phyloP scores from a whole-genome alignment of 768 basidiomycete species.

The Galerina sulciceps region DNA sequence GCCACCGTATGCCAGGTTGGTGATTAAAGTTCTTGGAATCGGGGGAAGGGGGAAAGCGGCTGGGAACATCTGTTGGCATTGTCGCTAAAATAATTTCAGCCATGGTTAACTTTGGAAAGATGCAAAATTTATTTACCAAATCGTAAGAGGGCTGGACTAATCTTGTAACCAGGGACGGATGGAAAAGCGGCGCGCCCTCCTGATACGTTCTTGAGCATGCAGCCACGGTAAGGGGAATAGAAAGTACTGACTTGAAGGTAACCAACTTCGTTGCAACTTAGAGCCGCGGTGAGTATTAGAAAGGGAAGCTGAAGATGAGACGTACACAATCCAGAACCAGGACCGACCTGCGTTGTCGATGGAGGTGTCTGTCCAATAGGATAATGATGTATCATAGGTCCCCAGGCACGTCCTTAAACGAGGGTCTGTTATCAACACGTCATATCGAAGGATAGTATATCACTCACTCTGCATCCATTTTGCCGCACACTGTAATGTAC shows the following conservation, averaged over 20 bases:
- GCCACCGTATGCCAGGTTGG: constrained; percentile 58
- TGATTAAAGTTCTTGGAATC: constrained; percentile 42
- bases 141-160: constrained; percentile 60
- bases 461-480: constrained; percentile 49
- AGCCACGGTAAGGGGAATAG: not conserved
- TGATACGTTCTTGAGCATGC: constrained; percentile 12
- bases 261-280: constrained; percentile 75
- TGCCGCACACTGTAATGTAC: constrained; percentile 52
- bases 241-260: constrained; percentile 45
- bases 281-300: constrained; percentile 1
- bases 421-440: not conserved
- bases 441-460: not conserved
- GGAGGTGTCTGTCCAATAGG: constrained; percentile 56
- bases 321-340: constrained; percentile 75
- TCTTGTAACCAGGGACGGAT: constrained; percentile 55
- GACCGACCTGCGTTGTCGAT: constrained; percentile 63
- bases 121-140: constrained; percentile 37
- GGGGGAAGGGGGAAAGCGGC: constrained; percentile 55
- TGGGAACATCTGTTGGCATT: constrained; percentile 72
- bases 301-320: not conserved
- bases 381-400: constrained; percentile 40
- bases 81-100: constrained; percentile 45
- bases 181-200: constrained; percentile 45
- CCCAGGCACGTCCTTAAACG: constrained; percentile 43
- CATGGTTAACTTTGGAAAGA: not conserved